Evolutionary conservation across 306 rosid genomes (phyloP).

Genomic region (Quercus rubra): DNA sequence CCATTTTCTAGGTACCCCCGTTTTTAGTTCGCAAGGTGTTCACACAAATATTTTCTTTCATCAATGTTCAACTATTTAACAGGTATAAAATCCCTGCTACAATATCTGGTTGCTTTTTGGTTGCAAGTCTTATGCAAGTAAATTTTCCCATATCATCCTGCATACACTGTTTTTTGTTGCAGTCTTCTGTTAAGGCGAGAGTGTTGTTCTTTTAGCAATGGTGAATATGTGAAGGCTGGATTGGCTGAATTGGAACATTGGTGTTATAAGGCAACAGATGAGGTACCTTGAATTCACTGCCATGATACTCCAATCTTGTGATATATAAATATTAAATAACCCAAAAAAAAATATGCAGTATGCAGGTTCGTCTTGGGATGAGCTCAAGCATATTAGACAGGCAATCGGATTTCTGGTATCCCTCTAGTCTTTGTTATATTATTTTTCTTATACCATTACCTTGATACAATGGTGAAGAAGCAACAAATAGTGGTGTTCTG

Average conservation of each 20-base stretch:
- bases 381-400: constrained; percentile 93
- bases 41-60: constrained; percentile 80
- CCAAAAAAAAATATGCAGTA: constrained; percentile 26
- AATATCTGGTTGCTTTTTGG: constrained; percentile 7
- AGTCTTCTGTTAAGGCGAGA: constrained; percentile 98
- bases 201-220: constrained; percentile 99
- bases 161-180: constrained; percentile 17
- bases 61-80: constrained; percentile 94
- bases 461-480: constrained; percentile 3
- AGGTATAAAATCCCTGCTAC: constrained; percentile 47
- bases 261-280: constrained; percentile 88
- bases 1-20: constrained; percentile 47
- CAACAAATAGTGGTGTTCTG: constrained; percentile 6
- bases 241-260: constrained; percentile 97
- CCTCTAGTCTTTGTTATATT: constrained; percentile 2
- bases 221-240: constrained; percentile 95
- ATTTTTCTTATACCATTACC: constrained; percentile 14
- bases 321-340: constrained; percentile 17
- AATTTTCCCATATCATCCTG: neutral
- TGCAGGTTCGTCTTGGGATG: constrained; percentile 96
- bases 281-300: constrained; percentile 43
- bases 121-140: constrained; percentile 1
- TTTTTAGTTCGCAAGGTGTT: constrained; percentile 86
- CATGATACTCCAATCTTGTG: neutral
- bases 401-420: constrained; percentile 96